Percentiles rank a stretch among this genome's conserved stretches.
These are phyloP conservation scores for Phyllosticta citribraziliensis DNA, from an alignment of 2,329 filamentous ascomycete species.

Conservation along the genomic window DNA sequence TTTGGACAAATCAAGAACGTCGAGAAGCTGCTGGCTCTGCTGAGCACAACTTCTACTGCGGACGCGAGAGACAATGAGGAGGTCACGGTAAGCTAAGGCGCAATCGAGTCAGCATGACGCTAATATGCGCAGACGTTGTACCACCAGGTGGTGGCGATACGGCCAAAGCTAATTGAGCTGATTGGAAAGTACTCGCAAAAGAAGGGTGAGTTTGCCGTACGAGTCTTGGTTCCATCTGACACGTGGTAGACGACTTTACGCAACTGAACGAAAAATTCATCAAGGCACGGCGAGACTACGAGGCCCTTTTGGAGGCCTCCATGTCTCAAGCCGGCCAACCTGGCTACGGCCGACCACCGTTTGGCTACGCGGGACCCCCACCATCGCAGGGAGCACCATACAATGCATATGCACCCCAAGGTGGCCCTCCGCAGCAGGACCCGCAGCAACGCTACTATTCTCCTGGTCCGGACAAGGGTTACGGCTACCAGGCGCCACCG, in stretches of 20 bases:
- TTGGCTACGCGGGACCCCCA: slow-evolving; percentile 16
- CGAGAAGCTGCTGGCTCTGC: slow-evolving; percentile 71
- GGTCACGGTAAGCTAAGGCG: slow-evolving; percentile 58
- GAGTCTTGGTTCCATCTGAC: slow-evolving; percentile 18
- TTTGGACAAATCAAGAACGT: slow-evolving; percentile 70
- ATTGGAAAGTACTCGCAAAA: slow-evolving; percentile 99
- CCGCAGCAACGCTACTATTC: slow-evolving; percentile 27
- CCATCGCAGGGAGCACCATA: slow-evolving; percentile 17
- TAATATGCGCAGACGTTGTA: slow-evolving; percentile 49
- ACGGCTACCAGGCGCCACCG: slow-evolving; percentile 14
- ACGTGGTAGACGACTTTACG: slow-evolving; percentile 76
- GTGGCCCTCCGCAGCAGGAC: slow-evolving; percentile 22
- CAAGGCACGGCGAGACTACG: slow-evolving; percentile 93
- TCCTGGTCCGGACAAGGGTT: slow-evolving; percentile 21
- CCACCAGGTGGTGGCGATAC: slow-evolving; percentile 85
- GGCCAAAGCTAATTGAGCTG: slow-evolving; percentile 92
- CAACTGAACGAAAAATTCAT: slow-evolving; percentile 99
- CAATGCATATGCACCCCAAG: slow-evolving; percentile 22
- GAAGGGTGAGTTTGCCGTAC: slow-evolving; percentile 56
- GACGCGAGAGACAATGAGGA: slow-evolving; percentile 93
- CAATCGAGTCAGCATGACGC: slow-evolving; percentile 1
- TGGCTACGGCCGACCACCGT: slow-evolving; percentile 55
- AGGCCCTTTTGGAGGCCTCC: slow-evolving; percentile 86
- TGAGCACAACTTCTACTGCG: slow-evolving; percentile 63
- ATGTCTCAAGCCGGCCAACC: slow-evolving; percentile 89